Evolutionary conservation across 495 filamentous ascomycete species (phyloP).

Genomic region (Parachaetomium inaequale): DNA sequence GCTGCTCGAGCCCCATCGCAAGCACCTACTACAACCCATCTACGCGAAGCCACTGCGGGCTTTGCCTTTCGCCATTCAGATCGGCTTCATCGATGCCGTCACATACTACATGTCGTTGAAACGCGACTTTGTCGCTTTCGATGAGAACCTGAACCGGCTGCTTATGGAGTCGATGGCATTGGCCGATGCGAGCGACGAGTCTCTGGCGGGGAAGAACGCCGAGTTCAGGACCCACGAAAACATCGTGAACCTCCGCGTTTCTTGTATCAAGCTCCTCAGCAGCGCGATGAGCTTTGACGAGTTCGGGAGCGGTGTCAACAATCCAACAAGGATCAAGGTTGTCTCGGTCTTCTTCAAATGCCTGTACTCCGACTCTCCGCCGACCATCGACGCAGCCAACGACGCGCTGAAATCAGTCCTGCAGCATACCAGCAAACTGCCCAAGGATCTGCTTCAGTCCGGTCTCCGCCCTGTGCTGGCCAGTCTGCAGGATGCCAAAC

Average conservation of each 20-base stretch:
- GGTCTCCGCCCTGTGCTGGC: slow-evolving; percentile 91
- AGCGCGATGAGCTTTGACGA: slow-evolving; percentile 90
- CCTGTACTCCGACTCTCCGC: slow-evolving; percentile 82
- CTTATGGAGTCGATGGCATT: slow-evolving; percentile 89
- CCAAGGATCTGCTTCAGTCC: slow-evolving; percentile 91
- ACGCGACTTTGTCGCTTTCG: slow-evolving; percentile 80
- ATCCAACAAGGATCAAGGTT: slow-evolving; percentile 74
- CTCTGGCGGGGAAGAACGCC: slow-evolving; percentile 72
- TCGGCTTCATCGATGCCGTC: slow-evolving; percentile 96
- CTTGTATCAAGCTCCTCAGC: slow-evolving; percentile 88
- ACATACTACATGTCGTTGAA: slow-evolving; percentile 87
- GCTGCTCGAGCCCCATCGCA: slow-evolving; percentile 80
- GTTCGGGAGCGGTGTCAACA: slow-evolving; percentile 63
- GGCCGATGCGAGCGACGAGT: slow-evolving; percentile 90
- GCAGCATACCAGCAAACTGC: slow-evolving; percentile 81
- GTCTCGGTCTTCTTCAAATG: slow-evolving; percentile 98
- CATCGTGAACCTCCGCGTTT: slow-evolving; percentile 87
- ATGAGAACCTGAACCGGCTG: slow-evolving; percentile 82
- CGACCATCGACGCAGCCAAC: slow-evolving; percentile 93
- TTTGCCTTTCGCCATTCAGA: slow-evolving; percentile 86
- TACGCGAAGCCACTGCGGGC: slow-evolving; percentile 93
- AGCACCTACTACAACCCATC: slow-evolving; percentile 77
- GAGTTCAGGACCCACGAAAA: slow-evolving; percentile 89
- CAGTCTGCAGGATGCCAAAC: slow-evolving; percentile 90
- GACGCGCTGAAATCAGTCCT: slow-evolving; percentile 81